These are phyloP conservation scores for Neopestalotiopsis sp. DNA, from an alignment of 2,329 filamentous ascomycete genomes.

Conservation along the genomic window DNA sequence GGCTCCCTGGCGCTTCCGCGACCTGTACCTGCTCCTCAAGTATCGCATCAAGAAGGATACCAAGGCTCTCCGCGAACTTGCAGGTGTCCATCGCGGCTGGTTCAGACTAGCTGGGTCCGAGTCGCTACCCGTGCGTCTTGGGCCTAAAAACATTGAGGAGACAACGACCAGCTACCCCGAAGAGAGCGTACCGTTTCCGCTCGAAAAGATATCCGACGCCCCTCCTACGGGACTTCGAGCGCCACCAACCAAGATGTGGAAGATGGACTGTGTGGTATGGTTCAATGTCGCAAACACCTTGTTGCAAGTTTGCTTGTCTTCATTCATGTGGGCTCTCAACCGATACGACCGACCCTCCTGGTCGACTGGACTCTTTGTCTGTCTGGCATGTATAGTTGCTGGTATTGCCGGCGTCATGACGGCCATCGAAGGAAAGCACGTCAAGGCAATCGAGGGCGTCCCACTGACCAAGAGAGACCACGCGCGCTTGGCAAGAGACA, in stretches of 20 bases:
- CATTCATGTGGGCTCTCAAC: slow-evolving; percentile 84
- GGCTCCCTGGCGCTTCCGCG: slow-evolving; percentile 83
- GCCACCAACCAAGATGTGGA: slow-evolving; percentile 71
- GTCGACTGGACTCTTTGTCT: slow-evolving; percentile 81
- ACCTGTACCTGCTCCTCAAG: slow-evolving; percentile 68
- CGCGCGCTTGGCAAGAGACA: slow-evolving; percentile 54
- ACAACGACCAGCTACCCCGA: slow-evolving; percentile 43
- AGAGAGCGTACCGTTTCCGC: slow-evolving; percentile 65
- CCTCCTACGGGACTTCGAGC: slow-evolving; percentile 77
- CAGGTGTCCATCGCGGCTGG: slow-evolving; percentile 77
- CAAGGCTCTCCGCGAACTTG: slow-evolving; percentile 68
- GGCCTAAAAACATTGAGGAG: slow-evolving; percentile 55
- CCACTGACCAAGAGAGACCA: slow-evolving; percentile 62
- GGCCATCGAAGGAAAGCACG: slow-evolving; percentile 72
- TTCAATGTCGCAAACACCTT: slow-evolving; percentile 80
- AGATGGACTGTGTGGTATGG: slow-evolving; percentile 81
- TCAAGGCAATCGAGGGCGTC: slow-evolving; percentile 76
- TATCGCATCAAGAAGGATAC: slow-evolving; percentile 62
- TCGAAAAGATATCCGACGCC: slow-evolving; percentile 64
- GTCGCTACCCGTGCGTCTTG: slow-evolving; percentile 56
- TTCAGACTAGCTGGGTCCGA: slow-evolving; percentile 74
- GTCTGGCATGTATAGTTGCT: slow-evolving; percentile 72
- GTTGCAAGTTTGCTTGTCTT: slow-evolving; percentile 73
- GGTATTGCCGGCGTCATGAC: slow-evolving; percentile 72
- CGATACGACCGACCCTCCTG: slow-evolving; percentile 76